These are phyloP conservation scores for Sanghuangporus sanghuang DNA, from an alignment of 1,284 basidiomycete species.

Conservation along the genomic window DNA sequence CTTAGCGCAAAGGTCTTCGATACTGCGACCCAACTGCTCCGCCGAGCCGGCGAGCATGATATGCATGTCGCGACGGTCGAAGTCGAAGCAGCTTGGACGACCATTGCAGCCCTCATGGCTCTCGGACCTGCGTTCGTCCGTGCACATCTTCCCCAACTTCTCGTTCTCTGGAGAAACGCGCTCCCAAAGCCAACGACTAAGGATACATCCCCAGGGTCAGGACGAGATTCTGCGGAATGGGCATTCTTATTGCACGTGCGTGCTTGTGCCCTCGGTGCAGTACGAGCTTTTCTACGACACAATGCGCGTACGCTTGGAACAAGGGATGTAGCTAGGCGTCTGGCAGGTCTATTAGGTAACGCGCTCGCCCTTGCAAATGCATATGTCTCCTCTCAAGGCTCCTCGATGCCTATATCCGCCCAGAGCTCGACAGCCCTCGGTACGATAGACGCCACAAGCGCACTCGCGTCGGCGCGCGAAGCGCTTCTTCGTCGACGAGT, in stretches of 20 bases:
- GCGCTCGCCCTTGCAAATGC: conserved; percentile 85
- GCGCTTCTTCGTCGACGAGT: conserved; percentile 80
- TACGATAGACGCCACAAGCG: conserved; percentile 30
- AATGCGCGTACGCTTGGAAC: conserved; percentile 77
- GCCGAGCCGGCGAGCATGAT: conserved; percentile 88
- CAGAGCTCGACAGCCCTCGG: conserved; percentile 30
- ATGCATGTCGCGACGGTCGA: conserved; percentile 79
- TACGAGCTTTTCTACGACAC: conserved; percentile 83
- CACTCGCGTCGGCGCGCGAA: conserved; percentile 57
- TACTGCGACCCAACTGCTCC: conserved; percentile 86
- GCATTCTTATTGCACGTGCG: conserved; percentile 88
- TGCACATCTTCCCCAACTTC: conserved; percentile 85
- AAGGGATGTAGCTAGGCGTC: conserved; percentile 84
- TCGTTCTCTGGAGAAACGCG: conserved; percentile 96
- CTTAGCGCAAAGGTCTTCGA: conserved; percentile 88
- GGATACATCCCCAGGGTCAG: conserved; percentile 69
- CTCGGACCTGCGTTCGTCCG: conserved; percentile 93
- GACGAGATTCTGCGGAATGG: conserved; percentile 77
- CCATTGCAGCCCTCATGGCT: conserved; percentile 87
- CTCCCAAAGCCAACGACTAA: conserved; percentile 91
- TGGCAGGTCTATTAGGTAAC: conserved; percentile 85
- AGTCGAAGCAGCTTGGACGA: conserved; percentile 92
- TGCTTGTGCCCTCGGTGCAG: conserved; percentile 86
- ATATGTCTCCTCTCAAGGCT: conserved; percentile 45
- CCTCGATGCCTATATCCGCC: conserved; percentile 2